Evolutionary conservation across 148 eudicot species (phyloP).

Genomic region (Talinum fruticosum): DNA sequence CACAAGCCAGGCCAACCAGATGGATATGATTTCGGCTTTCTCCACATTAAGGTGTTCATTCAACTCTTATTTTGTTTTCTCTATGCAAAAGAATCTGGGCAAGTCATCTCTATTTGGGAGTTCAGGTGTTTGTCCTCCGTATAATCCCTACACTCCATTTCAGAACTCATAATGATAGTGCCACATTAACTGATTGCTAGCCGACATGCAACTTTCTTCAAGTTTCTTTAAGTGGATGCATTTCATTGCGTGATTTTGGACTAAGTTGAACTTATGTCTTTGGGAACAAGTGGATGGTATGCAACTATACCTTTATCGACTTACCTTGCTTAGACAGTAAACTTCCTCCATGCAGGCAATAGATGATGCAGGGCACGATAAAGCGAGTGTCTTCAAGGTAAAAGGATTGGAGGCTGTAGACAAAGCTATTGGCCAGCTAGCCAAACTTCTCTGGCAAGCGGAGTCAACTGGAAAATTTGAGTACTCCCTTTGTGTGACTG

Average conservation of each 20-base stretch:
- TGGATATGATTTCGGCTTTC: constrained; percentile 96
- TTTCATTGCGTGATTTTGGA: not conserved
- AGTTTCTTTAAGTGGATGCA: not conserved
- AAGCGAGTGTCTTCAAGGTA: constrained; percentile 77
- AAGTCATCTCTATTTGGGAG: not conserved
- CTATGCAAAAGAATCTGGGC: not conserved
- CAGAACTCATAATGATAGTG: too few relatives aligned
- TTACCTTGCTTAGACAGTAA: constrained; percentile 3
- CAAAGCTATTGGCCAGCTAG: constrained; percentile 74
- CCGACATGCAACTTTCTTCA: not conserved
- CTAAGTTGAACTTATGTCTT: not conserved
- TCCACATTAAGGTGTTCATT: constrained; percentile 78
- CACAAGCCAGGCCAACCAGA: constrained; percentile 73
- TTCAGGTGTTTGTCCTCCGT: not conserved
- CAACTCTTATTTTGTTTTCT: not conserved
- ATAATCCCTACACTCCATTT: not conserved
- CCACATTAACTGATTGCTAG: not conserved
- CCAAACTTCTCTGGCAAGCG: constrained; percentile 80
- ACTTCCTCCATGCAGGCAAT: constrained; percentile 55
- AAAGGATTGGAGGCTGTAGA: constrained; percentile 91
- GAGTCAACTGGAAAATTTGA: constrained; percentile 66
- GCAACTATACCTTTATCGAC: not conserved
- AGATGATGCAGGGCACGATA: constrained; percentile 98
- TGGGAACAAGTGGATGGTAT: not conserved
- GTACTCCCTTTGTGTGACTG: constrained; percentile 76